A percentile compares a stretch with the other conserved stretches of the same genome.
Conservation (phyloP, 176 grass and related monocot species). For the Triticum monococcum region DNA sequence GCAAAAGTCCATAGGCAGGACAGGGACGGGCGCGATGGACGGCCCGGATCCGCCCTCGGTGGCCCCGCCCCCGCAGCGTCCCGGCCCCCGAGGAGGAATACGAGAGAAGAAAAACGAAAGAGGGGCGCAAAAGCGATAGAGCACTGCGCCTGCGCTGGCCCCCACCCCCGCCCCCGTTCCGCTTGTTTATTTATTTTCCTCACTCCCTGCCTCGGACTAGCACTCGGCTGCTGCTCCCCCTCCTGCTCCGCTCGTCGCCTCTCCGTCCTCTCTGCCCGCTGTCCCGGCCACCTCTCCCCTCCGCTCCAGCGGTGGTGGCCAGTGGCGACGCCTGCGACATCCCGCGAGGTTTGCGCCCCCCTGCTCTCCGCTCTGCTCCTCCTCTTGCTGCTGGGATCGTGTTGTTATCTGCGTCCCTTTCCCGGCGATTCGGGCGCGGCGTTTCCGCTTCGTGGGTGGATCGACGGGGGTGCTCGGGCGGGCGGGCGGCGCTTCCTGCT, state of each 20-base stretch:
- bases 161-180: not conserved
- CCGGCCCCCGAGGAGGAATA: conserved; percentile 36
- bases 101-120: conserved; percentile 5
- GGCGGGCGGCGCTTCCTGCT: not conserved
- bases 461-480: not conserved
- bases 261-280: not conserved
- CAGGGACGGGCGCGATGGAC: conserved; percentile 40
- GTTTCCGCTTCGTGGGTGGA: not conserved
- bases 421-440: not conserved
- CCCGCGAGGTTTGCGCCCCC: conserved; percentile 1
- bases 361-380: not conserved
- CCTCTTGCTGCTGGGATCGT: not conserved
- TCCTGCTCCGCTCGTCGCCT: not conserved
- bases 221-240: conserved; percentile 2
- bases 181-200: conserved; percentile 46
- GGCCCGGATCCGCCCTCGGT: not conserved
- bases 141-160: conserved; percentile 14
- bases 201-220: conserved; percentile 18
- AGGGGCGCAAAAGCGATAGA: conserved; percentile 30
- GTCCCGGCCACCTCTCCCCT: not conserved
- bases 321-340: not conserved
- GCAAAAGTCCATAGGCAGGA: conserved; percentile 45
- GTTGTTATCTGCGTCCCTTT: not conserved
- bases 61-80: not conserved
- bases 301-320: not conserved